Evolutionary conservation across 352 stramenopile genomes (phyloP), one percentile per base, ranked within the genome.

Genomic region (Globisporangium paddicum): DNA sequence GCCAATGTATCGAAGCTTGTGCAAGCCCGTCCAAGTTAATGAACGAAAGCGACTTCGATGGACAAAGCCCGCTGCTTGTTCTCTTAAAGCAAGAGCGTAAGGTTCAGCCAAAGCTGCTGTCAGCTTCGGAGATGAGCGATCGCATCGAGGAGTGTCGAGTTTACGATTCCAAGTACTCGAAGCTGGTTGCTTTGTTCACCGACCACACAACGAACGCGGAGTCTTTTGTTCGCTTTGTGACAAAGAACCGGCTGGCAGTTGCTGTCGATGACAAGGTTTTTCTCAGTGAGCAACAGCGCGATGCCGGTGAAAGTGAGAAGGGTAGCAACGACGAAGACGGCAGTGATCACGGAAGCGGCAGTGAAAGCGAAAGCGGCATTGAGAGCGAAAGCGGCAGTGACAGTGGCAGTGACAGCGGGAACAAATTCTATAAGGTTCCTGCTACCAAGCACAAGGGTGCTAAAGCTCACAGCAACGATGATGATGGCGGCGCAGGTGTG

Each of bases 101-200:
- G 23, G 48, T 52, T 23, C 58, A 2, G 48, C 19, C 9, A 59
- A 68, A 42, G 63, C 67, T 44, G 28, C 55, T 66, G 25, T 64
- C 60, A 0, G 26, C 28, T 6, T 59, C 61, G 0, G 63, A 77
- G 28, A 54, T 74, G 21, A 67, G 68, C 28, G 73, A 87, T 44
- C 66, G 71, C 2, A 35, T 83, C 2, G 68, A 84, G 37, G 63
- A 69, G 23, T 48, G 64, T 19, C 61, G 73, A 37, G 55, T 48
- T n/a, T 52, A 66, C 2, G 82, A 93, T 21, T 34, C 41, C 3
- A 56, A 71, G 5, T 82, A 84, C 50, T 75, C 70, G 0, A 58
- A 72, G 6, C 45, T 89, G 5, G 64, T 90, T n/a, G 62, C 65
- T 40, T 30, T 93, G 8, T 84, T 82, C 63, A 69, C 73, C 5